Base-by-base conservation (phyloP, 1,139 yeast genomes). In the Lodderomyces margitis region DNA sequence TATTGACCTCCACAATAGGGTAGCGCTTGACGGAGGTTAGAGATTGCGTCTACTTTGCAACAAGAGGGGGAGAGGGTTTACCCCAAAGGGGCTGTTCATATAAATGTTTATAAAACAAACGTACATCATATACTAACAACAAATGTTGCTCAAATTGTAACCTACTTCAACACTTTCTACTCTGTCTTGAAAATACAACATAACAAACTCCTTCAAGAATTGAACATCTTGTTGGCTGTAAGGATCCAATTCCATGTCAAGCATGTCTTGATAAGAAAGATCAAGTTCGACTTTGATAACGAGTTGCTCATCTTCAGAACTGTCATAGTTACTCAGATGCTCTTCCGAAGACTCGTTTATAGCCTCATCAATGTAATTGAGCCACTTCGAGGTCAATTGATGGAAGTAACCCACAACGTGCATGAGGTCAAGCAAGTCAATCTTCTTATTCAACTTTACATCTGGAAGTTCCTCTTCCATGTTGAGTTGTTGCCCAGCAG, bases 241-340 rank as follows among this genome's bases (percentile, higher is more conserved):
- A 2, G 92, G 89, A 57, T 86, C 92, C 41, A 86, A 66, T 27
- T 88, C 94, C 83, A 85, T 78, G 42, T 82, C 87, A 14, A 71
- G 62, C 42, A 86, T 57, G 56, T 85, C 92, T 50, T 76, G 74
- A 48, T 69, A 69, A 2, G 74, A 74, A 31, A 75, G 66, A 47
- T 73, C 78, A 30, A 75, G 58, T 25, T 61, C 49, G 38, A 55
- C 54, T 37, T 41, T 39, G 9, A 36, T 34, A 9, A 46, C 21
- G 14, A 36, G 42, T 16, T 39, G 28, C 17, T 23, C 41, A 12
- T 43, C 48, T 30, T 45, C 45, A 15, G 33, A 21, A 17, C 30
- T 6, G 8, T 20, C 34, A 21, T 14, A 25, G 5, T 19, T 14
- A 9, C 16, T 32, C 5, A 20, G 28, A 19, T 30, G 21, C 36